A percentile compares a stretch with the other conserved stretches of the same genome.
phyloP scores from a whole-genome alignment of 2,329 filamentous ascomycete species.

The Beauveria varroae region DNA sequence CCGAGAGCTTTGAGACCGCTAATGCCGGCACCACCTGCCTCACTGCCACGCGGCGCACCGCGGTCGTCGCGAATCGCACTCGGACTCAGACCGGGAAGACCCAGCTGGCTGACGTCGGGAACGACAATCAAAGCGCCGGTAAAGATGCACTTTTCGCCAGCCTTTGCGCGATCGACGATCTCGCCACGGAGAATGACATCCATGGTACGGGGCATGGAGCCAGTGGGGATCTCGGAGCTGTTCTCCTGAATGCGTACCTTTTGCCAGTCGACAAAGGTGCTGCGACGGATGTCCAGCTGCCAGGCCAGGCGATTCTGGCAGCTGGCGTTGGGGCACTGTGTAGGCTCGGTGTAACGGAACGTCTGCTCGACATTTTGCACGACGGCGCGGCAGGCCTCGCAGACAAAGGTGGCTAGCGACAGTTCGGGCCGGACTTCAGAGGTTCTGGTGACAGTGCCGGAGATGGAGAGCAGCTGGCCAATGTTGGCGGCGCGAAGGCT shows the following conservation, averaged over 20 bases:
- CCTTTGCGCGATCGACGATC: conserved; percentile 95
- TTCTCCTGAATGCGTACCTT: conserved; percentile 98
- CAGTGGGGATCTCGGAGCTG: conserved; percentile 94
- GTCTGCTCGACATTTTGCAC: conserved; percentile 93
- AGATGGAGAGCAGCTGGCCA: conserved; percentile 89
- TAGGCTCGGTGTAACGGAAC: conserved; percentile 94
- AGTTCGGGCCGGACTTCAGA: conserved; percentile 95
- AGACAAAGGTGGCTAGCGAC: conserved; percentile 85
- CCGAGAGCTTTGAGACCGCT: conserved; percentile 85
- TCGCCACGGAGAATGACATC: conserved; percentile 94
- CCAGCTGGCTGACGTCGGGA: conserved; percentile 90
- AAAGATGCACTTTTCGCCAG: conserved; percentile 97
- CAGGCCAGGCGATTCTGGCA: conserved; percentile 90
- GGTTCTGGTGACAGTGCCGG: conserved; percentile 90
- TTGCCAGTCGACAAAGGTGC: conserved; percentile 98
- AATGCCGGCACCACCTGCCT: conserved; percentile 78
- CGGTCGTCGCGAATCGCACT: conserved; percentile 79
- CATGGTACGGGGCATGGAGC: conserved; percentile 97
- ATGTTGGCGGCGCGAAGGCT: conserved; percentile 84
- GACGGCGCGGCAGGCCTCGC: conserved; percentile 76
- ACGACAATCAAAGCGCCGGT: conserved; percentile 94
- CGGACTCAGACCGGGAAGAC: conserved; percentile 76
- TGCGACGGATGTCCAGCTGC: conserved; percentile 93
- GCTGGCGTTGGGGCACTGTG: conserved; percentile 81
- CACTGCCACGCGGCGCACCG: conserved; percentile 62